A percentile compares a stretch with the other conserved stretches of the same genome.
phyloP scores from a whole-genome alignment of 805 yeast species.

The Saccharomycopsis microspora region DNA sequence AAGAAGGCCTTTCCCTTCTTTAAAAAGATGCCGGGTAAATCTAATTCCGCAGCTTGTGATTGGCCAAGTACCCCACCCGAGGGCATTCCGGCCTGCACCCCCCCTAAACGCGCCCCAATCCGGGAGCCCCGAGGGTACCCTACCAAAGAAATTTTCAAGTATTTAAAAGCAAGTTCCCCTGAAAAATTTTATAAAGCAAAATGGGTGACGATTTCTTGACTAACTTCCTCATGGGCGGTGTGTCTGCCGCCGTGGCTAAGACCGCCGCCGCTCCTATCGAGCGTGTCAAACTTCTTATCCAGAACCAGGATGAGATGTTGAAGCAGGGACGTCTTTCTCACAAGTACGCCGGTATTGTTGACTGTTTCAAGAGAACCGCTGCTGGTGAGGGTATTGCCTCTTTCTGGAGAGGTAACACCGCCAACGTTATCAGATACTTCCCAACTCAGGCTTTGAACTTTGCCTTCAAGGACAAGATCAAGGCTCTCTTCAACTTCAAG shows the following conservation, averaged over 20 bases:
- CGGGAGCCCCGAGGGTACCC: too few relatives aligned
- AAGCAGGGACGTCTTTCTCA: constrained; percentile 90
- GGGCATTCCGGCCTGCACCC: too few relatives aligned
- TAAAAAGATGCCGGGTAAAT: too few relatives aligned
- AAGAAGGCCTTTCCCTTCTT: too few relatives aligned
- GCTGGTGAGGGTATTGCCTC: constrained; percentile 85
- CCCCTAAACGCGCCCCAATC: too few relatives aligned
- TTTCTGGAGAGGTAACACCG: constrained; percentile 99
- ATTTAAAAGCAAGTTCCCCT: too few relatives aligned
- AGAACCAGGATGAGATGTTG: constrained; percentile 97
- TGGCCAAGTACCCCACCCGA: too few relatives aligned
- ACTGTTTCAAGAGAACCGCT: constrained; percentile 91
- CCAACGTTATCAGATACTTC: constrained; percentile 97
- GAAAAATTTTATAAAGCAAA: background rate
- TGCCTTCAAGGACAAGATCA: constrained; percentile 97
- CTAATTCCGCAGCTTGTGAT: too few relatives aligned
- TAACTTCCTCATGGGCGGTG: constrained; percentile 96
- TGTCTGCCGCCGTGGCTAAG: constrained; percentile 97
- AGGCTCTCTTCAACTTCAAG: constrained; percentile 93
- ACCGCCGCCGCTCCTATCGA: constrained; percentile 97
- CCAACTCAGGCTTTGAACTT: constrained; percentile 98
- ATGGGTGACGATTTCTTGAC: constrained; percentile 32
- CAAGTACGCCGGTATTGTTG: constrained; percentile 82
- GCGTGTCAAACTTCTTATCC: constrained; percentile 92
- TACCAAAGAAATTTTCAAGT: too few relatives aligned